Conservation (phyloP, 1,284 basidiomycete genomes). For the Grifola frondosa region DNA sequence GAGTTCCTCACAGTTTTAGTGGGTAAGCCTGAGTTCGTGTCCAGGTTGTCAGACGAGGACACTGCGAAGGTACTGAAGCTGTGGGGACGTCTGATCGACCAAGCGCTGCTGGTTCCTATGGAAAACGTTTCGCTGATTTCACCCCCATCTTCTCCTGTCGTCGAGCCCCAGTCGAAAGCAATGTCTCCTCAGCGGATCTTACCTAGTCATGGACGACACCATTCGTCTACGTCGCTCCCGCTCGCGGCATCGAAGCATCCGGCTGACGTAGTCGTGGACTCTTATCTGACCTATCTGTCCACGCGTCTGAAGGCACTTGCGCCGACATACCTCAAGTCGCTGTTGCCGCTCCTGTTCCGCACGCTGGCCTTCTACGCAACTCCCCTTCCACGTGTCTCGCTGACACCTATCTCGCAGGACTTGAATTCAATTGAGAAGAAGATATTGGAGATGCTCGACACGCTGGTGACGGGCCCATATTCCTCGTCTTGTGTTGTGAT, state of each 20-base stretch:
- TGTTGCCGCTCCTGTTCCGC: constrained; percentile 72
- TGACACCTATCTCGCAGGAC: constrained; percentile 39
- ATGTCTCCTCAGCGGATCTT: constrained; percentile 32
- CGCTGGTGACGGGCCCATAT: constrained; percentile 64
- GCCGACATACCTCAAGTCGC: constrained; percentile 47
- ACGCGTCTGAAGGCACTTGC: constrained; percentile 58
- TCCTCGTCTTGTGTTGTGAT: constrained; percentile 61
- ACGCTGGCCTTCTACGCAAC: constrained; percentile 60
- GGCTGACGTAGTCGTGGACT: constrained; percentile 55
- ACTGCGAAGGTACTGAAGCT: constrained; percentile 53
- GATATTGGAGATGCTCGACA: constrained; percentile 53
- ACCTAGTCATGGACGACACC: constrained; percentile 52
- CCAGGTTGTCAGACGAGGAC: constrained; percentile 58
- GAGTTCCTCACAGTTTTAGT: constrained; percentile 54
- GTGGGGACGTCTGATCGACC: constrained; percentile 57
- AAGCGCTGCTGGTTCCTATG: constrained; percentile 44
- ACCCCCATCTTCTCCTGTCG: constrained; percentile 27
- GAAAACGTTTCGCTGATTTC: constrained; percentile 24
- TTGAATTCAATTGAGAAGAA: constrained; percentile 47
- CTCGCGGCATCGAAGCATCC: constrained; percentile 35
- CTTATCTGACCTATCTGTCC: constrained; percentile 64
- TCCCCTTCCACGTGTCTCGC: constrained; percentile 63
- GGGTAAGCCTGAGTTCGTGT: constrained; percentile 48
- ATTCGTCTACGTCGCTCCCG: constrained; percentile 48
- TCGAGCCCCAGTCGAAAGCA: constrained; percentile 26